Evolutionary conservation across 139 green algal species (phyloP).

Genomic region (Gonium pectorale): DNA sequence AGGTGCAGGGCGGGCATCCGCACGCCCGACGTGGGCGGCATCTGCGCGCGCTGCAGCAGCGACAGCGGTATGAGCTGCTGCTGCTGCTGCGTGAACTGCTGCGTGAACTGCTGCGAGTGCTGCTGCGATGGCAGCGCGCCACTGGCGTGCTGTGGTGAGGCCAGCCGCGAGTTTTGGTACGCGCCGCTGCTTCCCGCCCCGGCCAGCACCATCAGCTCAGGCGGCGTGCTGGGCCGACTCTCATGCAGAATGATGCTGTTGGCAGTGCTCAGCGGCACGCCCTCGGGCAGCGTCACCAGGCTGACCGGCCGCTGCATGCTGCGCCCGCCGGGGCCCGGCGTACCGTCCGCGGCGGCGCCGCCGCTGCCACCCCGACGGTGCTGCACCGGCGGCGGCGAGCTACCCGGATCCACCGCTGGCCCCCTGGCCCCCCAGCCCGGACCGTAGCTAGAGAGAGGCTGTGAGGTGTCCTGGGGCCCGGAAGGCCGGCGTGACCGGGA

Average conservation of each 20-base stretch:
- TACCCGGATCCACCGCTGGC: too few species aligned
- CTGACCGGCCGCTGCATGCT: not conserved
- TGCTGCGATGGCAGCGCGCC: not conserved
- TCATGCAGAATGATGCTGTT: constrained; percentile 27
- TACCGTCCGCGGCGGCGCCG: not conserved
- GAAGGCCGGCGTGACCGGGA: too few species aligned
- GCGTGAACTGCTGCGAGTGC: not conserved
- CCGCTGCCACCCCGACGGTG: too few species aligned
- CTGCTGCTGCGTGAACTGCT: not conserved
- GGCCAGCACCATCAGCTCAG: not conserved
- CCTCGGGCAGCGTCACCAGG: constrained; percentile 15
- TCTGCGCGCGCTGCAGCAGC: constrained; percentile 5
- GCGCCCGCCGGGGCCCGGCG: not conserved
- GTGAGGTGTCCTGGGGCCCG: too few species aligned
- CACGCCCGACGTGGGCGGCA: not conserved
- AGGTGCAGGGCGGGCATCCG: constrained; percentile 15
- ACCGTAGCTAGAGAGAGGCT: too few species aligned
- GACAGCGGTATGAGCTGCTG: constrained; percentile 18
- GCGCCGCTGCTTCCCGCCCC: not conserved
- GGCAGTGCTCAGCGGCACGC: constrained; percentile 21
- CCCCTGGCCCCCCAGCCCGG: too few species aligned
- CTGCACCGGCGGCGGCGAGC: too few species aligned
- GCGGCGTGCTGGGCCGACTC: constrained; percentile 1
- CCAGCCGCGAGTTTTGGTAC: too few species aligned
- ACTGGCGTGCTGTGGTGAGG: too few species aligned